phyloP scores from a whole-genome alignment of 305 asterid genomes.

The Fraxinus ornus region DNA sequence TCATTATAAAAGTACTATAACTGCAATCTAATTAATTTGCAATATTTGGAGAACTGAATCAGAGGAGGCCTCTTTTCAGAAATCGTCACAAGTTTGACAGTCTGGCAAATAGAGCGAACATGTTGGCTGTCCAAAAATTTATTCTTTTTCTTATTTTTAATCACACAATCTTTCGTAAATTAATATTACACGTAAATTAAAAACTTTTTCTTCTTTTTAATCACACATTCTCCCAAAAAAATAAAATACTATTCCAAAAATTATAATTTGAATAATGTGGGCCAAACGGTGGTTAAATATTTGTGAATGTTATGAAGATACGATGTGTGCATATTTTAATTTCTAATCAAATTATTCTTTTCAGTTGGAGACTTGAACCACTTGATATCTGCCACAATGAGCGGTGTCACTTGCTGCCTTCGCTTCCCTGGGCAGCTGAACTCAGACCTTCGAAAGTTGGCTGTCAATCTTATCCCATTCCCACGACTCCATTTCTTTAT shows the following conservation, averaged over 20 bases:
- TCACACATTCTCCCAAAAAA: no score
- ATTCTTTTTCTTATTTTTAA: no score
- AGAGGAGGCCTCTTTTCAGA: not conserved
- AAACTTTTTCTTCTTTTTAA: no score
- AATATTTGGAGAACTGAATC: not conserved
- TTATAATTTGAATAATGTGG: no score
- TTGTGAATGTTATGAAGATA: not conserved
- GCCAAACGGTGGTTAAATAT: no score
- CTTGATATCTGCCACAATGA: conserved; percentile 38
- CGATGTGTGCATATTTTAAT: not conserved
- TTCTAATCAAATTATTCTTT: not conserved
- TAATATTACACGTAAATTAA: no score
- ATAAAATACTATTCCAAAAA: no score
- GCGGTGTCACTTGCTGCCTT: conserved; percentile 41
- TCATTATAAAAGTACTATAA: not conserved
- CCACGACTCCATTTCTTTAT: conserved; percentile 31
- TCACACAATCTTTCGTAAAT: no score
- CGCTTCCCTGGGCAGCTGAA: conserved; percentile 42
- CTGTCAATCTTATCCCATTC: conserved; percentile 35
- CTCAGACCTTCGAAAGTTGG: conserved; percentile 36
- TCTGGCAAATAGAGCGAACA: not conserved
- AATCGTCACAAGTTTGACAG: not conserved
- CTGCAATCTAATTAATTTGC: not conserved
- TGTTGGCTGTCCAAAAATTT: not conserved
- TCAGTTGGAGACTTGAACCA: conserved; percentile 39